phyloP scores from a whole-genome alignment of 1,284 basidiomycete genomes.

The Malassezia dermatis region DNA sequence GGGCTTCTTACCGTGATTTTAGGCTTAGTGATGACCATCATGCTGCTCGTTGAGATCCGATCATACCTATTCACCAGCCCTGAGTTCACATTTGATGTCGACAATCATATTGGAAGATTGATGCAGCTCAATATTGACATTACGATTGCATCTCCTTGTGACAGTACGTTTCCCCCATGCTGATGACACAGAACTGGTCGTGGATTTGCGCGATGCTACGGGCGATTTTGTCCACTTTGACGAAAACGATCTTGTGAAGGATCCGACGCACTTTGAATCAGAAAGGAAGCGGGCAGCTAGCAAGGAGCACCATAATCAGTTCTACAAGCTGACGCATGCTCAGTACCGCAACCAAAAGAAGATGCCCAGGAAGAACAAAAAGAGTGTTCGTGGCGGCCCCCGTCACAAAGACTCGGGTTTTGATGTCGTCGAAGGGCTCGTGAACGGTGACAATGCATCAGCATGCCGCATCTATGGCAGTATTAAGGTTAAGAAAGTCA shows the following conservation, averaged over 20 bases:
- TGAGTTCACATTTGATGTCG: constrained; percentile 29
- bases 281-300: not conserved
- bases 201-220: constrained; percentile 81
- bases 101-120: constrained; percentile 24
- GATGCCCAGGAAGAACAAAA: constrained; percentile 13
- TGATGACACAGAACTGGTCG: constrained; percentile 53
- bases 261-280: constrained; percentile 57
- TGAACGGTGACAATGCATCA: constrained; percentile 41
- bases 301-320: not conserved
- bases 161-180: constrained; percentile 17
- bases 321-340: constrained; percentile 5
- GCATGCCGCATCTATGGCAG: constrained; percentile 79
- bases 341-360: constrained; percentile 19
- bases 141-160: constrained; percentile 41
- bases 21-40: constrained; percentile 59
- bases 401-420: constrained; percentile 49
- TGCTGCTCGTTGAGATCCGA: constrained; percentile 73
- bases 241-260: constrained; percentile 64
- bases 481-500: constrained; percentile 77
- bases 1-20: constrained; percentile 79
- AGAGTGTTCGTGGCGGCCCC: constrained; percentile 49
- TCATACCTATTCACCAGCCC: constrained; percentile 88
- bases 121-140: constrained; percentile 47
- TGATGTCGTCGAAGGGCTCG: constrained; percentile 36
- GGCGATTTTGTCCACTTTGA: constrained; percentile 81